Base-by-base conservation (phyloP, 192 early-diverging fungal species). In the Mortierella claussenii region DNA sequence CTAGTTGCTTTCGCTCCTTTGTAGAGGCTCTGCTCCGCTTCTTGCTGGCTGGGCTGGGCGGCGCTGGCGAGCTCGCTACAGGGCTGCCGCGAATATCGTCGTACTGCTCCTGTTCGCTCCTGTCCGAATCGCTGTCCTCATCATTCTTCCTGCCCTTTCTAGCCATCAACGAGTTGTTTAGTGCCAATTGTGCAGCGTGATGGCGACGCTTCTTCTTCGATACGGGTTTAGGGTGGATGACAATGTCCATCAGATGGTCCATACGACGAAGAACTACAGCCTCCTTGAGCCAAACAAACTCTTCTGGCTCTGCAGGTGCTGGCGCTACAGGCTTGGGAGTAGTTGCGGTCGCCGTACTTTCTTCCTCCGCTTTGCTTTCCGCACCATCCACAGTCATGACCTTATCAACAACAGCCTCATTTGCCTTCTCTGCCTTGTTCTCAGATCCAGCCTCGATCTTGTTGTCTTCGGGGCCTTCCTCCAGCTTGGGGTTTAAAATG, bases 221-320 rank as follows among this genome's bases (percentile, higher is more conserved):
- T n/a, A 78, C 52, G 12, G 82, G 82, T 47, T 82, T 83, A 18
- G 86, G 86, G 24, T 82, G 74, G 1, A 82, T 32, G 10, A 87
- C 80, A 50, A 87, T 80, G 37, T 83, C 81, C 56, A 82, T 83
- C 49, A 87, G 54, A 23, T 81, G 70, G 28, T 87, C 82, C 48
- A 87, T 81, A 8, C 86, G 86, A 24, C 84, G 73, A 9, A 80
- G 66, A 68, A 87, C 79, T 21, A 85, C 81, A 20, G 81, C 70
- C 47, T 87, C 86, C 63, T 81, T 81, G n/a, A 82, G 80, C 83
- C 83, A 87, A 4, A 66, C 80, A 69, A 87, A 78, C 34, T 82
- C 79, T 21, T 81, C 80, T 3, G 71, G 52, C 36, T 79, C 78
- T 11, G 52, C 31, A 17, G 79, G 53, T 21, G 57, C 17, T 27